These are phyloP conservation scores for Coemansia sp. DNA, from an alignment of 192 early-diverging fungal genomes.

Conservation along the genomic window DNA sequence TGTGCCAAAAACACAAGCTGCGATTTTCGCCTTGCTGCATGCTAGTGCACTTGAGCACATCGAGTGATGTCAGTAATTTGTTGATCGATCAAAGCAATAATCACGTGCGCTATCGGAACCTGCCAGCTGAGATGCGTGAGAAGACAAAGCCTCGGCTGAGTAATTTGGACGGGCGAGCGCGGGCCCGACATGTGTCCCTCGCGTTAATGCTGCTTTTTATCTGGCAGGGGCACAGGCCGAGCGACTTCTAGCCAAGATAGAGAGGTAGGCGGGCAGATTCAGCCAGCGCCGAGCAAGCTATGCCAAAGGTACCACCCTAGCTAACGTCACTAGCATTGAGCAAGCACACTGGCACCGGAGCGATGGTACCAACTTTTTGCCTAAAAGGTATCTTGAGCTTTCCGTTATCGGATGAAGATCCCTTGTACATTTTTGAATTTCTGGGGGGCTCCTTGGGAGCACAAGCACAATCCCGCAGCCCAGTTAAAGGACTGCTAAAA, in stretches of 20 bases:
- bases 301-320: not conserved
- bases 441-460: not conserved
- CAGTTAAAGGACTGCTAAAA: not conserved
- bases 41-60: not conserved
- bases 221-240: not conserved
- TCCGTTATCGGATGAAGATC: not conserved
- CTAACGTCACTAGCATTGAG: not conserved
- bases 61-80: not conserved
- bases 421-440: not conserved
- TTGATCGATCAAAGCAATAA: not conserved
- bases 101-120: constrained; percentile 1
- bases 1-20: not conserved
- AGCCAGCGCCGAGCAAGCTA: not conserved
- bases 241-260: not conserved
- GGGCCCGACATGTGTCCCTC: constrained; percentile 1
- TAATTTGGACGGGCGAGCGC: not conserved
- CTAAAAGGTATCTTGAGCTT: not conserved
- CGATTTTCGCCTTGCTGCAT: not conserved
- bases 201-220: not conserved
- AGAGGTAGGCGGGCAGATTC: not conserved
- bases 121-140: not conserved
- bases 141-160: not conserved
- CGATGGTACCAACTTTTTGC: not conserved
- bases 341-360: not conserved
- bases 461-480: not conserved